Evolutionary conservation across 2,329 filamentous ascomycete species (phyloP).

Genomic region (Seiridium cupressi): DNA sequence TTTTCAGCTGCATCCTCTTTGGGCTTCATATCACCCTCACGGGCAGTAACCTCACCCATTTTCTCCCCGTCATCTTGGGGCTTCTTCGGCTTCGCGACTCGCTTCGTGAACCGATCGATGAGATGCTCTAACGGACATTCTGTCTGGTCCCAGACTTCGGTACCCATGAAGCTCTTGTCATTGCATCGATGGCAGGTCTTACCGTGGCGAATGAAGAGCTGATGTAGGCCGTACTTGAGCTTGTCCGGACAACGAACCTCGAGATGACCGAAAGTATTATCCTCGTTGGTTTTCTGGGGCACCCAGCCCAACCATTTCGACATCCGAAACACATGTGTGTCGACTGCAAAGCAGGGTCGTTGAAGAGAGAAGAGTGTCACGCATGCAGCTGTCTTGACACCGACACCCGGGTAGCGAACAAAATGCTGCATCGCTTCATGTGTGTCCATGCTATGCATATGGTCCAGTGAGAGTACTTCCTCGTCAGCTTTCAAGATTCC

Average conservation of each 20-base stretch:
- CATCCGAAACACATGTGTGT: conserved; percentile 55
- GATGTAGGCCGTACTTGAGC: conserved; percentile 55
- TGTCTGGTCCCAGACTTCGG: conserved; percentile 59
- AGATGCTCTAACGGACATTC: conserved; percentile 41
- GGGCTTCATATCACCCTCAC: not conserved
- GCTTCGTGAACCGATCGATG: conserved; percentile 31
- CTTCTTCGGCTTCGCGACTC: conserved; percentile 16
- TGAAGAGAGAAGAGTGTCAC: conserved; percentile 56
- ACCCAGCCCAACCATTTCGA: conserved; percentile 54
- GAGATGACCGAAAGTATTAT: conserved; percentile 51
- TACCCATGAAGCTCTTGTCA: conserved; percentile 53
- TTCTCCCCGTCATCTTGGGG: conserved; percentile 3
- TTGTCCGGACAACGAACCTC: conserved; percentile 49
- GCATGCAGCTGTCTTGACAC: conserved; percentile 56
- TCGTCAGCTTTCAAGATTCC: conserved; percentile 57
- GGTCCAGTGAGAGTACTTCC: conserved; percentile 56
- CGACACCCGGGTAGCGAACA: conserved; percentile 49
- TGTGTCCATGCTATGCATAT: conserved; percentile 43
- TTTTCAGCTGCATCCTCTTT: not conserved
- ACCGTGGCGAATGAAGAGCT: conserved; percentile 54
- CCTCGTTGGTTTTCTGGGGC: conserved; percentile 44
- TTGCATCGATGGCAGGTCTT: conserved; percentile 46
- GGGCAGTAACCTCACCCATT: conserved; percentile 6
- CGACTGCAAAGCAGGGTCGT: conserved; percentile 53
- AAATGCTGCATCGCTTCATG: conserved; percentile 51